Base-by-base conservation (phyloP, 371 early-diverging fungal genomes). In the Mortierella polycephala region DNA sequence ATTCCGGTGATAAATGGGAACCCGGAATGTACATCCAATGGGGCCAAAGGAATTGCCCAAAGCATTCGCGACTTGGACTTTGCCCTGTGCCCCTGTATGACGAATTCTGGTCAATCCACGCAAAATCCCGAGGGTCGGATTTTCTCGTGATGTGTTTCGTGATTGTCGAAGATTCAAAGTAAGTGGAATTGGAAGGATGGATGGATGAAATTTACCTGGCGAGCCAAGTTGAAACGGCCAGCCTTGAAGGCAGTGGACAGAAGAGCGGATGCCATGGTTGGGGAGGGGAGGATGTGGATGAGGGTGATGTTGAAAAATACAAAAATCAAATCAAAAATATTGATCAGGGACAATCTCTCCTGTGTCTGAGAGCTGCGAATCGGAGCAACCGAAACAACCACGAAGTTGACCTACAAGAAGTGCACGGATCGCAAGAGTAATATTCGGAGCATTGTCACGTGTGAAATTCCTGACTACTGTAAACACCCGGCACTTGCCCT, bases 171-270 rank as follows among this genome's bases (percentile, higher is more conserved):
- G 46, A 64, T 13, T 45, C n/a, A 44, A 46, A n/a, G 49, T 54
- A n/a, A 21, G 49, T n/a, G 13, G 23, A 10, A n/a, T 14, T 21
- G 39, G 30, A 57, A 20, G 41, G 62, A 20, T 55, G 41, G 49
- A 41, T 37, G 18, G 53, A 50, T 37, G 55, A n/a, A 37, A 23
- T 55, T 47, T 76, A 76, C 77, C 77, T 76, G 77, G 73, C 80
- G 73, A 46, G 69, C 73, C 73, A 64, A 72, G 67, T 57, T 66
- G 58, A 62, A 66, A 58, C 80, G 80, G 60, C 64, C 63, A 47
- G 69, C 73, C 66, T 50, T 73, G 73, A 79, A 73, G 69, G 80
- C 80, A 52, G 60, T 69, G 63, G 80, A 79, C 52, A 79, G 52
- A 30, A 79, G 67, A 58, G 64, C 64, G 39, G 71, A 70, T 40